Percentiles rank a stretch among this genome's conserved stretches.
These are phyloP conservation scores for Pyrenopolyporus hunteri DNA, from an alignment of 495 filamentous ascomycete genomes.

Conservation along the genomic window DNA sequence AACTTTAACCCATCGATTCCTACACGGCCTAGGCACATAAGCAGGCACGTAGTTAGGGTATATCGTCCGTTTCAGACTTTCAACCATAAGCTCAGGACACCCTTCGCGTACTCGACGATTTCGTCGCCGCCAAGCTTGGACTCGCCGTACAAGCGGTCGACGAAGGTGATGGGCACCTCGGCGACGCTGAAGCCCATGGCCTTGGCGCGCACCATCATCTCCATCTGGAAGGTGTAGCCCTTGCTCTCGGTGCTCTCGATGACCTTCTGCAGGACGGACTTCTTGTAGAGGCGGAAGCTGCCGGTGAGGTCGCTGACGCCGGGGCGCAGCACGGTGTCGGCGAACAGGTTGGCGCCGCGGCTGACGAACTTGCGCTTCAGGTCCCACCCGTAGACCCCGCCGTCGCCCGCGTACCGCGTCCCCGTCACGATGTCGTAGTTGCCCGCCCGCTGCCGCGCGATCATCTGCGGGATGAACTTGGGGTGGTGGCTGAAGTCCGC, in stretches of 20 bases:
- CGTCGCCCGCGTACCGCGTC: conserved; percentile 87
- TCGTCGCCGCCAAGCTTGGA: conserved; percentile 93
- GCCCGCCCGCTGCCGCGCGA: conserved; percentile 67
- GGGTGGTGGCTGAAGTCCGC: conserved; percentile 99
- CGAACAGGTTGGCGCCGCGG: conserved; percentile 91
- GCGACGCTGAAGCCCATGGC: conserved; percentile 87
- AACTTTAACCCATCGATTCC: conserved; percentile 3
- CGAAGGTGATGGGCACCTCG: conserved; percentile 95
- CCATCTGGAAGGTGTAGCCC: conserved; percentile 99
- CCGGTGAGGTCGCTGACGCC: conserved; percentile 97
- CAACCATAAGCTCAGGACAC: conserved; percentile 86
- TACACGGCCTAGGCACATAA: too few species aligned
- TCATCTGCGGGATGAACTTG: conserved; percentile 93
- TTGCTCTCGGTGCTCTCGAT: conserved; percentile 89
- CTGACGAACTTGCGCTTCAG: conserved; percentile 93
- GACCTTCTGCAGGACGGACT: conserved; percentile 83
- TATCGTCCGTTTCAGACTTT: conserved; percentile 63
- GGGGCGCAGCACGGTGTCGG: conserved; percentile 89
- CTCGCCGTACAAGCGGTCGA: conserved; percentile 93
- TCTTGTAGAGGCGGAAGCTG: conserved; percentile 94
- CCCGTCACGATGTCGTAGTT: conserved; percentile 96
- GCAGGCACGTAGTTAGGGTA: conserved; percentile 3
- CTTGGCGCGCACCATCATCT: conserved; percentile 84
- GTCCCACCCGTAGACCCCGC: conserved; percentile 97
- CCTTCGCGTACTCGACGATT: conserved; percentile 98